Percentiles rank a stretch among this genome's conserved stretches.
phyloP scores from a whole-genome alignment of 176 grass and related monocot genomes.

The Musa beccarii region DNA sequence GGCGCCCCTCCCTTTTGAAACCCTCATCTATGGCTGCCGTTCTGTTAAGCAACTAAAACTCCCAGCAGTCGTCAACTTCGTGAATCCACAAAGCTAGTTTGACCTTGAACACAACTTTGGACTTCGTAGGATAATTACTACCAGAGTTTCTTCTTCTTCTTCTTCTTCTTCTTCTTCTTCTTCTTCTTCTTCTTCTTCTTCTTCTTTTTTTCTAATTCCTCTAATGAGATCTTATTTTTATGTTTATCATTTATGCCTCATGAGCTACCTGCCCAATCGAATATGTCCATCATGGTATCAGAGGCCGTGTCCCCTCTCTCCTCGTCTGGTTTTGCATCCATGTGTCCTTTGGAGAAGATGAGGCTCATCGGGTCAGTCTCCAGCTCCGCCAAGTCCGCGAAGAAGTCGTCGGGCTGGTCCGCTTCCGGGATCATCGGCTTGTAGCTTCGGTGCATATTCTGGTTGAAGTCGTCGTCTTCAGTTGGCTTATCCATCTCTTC shows the following conservation, averaged over 20 bases:
- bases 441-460: neutral
- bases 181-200: neutral
- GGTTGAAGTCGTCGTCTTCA: neutral
- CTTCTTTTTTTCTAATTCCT: neutral
- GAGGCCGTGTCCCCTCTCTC: slow-evolving; percentile 17
- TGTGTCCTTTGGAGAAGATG: slow-evolving; percentile 21
- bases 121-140: neutral
- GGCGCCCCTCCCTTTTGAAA: neutral
- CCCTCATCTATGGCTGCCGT: neutral
- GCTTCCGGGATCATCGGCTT: slow-evolving; percentile 22
- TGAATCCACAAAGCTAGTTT: neutral
- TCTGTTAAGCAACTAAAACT: neutral
- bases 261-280: neutral
- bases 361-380: slow-evolving; percentile 30
- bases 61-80: neutral
- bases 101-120: neutral
- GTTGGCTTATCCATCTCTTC: neutral
- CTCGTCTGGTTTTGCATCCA: slow-evolving; percentile 18
- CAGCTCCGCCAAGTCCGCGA: slow-evolving; percentile 13
- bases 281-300: slow-evolving; percentile 43
- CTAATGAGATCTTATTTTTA: neutral
- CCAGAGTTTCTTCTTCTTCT: neutral
- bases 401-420: slow-evolving; percentile 26
- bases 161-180: neutral
- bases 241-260: neutral